These are phyloP conservation scores for Suhomyces sp. DNA, from an alignment of 805 yeast species.

Conservation along the genomic window DNA sequence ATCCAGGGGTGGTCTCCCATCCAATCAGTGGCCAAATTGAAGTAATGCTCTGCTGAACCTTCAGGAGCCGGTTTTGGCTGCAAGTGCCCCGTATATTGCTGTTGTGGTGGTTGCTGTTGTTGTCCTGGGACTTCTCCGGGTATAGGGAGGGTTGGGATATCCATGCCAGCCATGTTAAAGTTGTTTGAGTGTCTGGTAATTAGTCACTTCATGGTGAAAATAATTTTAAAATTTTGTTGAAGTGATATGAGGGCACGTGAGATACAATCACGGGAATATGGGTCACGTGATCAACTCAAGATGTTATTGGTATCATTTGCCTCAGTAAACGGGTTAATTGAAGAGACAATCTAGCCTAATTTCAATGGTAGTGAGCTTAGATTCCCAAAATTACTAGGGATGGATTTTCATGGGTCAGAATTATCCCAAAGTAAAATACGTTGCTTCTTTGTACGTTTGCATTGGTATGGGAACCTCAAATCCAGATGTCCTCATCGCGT, in stretches of 20 bases:
- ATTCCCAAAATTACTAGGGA: no score
- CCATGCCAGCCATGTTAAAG: constrained; percentile 40
- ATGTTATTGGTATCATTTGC: no score
- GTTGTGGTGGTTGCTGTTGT: constrained; percentile 22
- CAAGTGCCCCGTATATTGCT: constrained; percentile 38
- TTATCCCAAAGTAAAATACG: no score
- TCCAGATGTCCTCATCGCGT: constrained; percentile 1
- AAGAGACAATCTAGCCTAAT: no score
- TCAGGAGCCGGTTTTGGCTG: constrained; percentile 42
- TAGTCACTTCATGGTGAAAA: no score
- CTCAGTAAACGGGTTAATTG: no score
- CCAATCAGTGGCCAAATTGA: constrained; percentile 57
- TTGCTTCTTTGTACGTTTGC: not conserved
- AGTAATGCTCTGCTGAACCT: constrained; percentile 58
- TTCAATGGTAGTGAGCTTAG: no score
- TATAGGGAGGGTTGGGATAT: constrained; percentile 54
- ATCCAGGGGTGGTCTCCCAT: constrained; percentile 77
- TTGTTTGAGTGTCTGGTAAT: no score
- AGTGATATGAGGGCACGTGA: not conserved
- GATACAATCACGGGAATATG: not conserved
- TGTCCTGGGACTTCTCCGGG: constrained; percentile 47
- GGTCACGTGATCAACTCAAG: no score
- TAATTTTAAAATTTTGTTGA: not conserved
- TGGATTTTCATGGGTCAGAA: no score
- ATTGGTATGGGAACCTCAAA: not conserved